Percentiles rank a stretch among this genome's conserved stretches.
Evolutionary conservation across 2,329 filamentous ascomycete species (phyloP).

Genomic region (Rutstroemia sp.): DNA sequence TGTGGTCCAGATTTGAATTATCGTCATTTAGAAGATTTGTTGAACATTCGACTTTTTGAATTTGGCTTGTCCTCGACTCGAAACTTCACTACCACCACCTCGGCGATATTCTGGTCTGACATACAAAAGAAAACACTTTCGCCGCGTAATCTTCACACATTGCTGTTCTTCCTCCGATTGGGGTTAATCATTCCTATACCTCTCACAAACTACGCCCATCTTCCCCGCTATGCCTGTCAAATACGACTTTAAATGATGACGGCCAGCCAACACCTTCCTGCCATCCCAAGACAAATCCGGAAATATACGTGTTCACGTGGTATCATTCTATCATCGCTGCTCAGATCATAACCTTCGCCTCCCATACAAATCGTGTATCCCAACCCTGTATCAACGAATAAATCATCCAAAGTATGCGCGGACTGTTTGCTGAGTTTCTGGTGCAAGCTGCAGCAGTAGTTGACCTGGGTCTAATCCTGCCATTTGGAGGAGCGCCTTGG

Average conservation of each 20-base stretch:
- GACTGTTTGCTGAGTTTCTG: conserved; percentile 74
- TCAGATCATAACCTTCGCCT: conserved; percentile 3
- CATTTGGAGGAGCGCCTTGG: conserved; percentile 68
- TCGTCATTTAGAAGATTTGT: too few species aligned
- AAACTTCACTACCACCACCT: neutral
- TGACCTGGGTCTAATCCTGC: conserved; percentile 70
- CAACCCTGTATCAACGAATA: conserved; percentile 33
- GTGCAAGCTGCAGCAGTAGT: conserved; percentile 66
- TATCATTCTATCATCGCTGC: conserved; percentile 11
- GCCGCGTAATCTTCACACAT: neutral
- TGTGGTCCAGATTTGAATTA: too few species aligned
- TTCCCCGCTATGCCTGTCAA: conserved; percentile 11
- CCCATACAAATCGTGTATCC: neutral
- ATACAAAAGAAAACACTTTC: neutral
- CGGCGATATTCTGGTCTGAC: neutral
- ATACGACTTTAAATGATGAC: conserved; percentile 5
- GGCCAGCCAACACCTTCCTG: conserved; percentile 8
- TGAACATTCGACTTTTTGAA: too few species aligned
- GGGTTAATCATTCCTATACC: neutral
- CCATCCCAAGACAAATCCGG: conserved; percentile 9
- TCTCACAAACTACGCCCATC: neutral
- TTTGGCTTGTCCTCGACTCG: too few species aligned
- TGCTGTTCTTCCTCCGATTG: neutral
- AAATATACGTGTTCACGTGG: conserved; percentile 11
- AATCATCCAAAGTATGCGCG: conserved; percentile 61